Evolutionary conservation across 495 filamentous ascomycete genomes (phyloP).

Genomic region (Opeltia flavorubescens): DNA sequence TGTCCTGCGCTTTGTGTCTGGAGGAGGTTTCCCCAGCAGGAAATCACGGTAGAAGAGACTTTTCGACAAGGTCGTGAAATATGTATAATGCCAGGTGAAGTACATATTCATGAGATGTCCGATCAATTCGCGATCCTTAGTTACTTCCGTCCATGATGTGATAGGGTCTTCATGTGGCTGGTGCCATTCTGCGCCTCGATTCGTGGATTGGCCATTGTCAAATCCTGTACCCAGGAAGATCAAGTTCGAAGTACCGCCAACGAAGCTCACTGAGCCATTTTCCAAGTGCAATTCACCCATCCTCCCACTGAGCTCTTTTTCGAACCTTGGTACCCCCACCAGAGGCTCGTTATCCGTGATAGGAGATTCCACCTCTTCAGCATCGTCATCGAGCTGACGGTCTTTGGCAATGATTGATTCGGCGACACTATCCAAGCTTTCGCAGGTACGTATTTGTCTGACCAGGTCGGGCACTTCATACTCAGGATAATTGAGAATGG

Average conservation of each 20-base stretch:
- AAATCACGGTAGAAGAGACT: constrained; percentile 83
- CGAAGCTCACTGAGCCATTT: constrained; percentile 81
- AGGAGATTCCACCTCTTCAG: constrained; percentile 29
- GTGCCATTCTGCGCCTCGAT: constrained; percentile 30
- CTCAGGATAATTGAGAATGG: constrained; percentile 70
- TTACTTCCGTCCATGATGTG: constrained; percentile 78
- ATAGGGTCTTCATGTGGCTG: constrained; percentile 47
- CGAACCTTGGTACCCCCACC: constrained; percentile 46
- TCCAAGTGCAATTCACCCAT: constrained; percentile 83
- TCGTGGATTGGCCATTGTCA: constrained; percentile 34
- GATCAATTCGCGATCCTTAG: constrained; percentile 61
- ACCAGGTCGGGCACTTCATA: constrained; percentile 73
- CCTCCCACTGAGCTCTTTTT: constrained; percentile 76
- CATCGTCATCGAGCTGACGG: constrained; percentile 21
- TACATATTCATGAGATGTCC: constrained; percentile 92
- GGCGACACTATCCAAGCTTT: constrained; percentile 81
- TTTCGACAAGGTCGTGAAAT: constrained; percentile 88
- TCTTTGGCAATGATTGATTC: constrained; percentile 56
- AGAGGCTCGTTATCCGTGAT: constrained; percentile 24
- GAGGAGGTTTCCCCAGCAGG: constrained; percentile 42
- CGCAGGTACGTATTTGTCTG: constrained; percentile 76
- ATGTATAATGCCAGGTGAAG: constrained; percentile 96
- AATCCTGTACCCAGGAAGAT: constrained; percentile 57
- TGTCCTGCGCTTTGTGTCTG: constrained; percentile 27
- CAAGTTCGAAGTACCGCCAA: constrained; percentile 89